phyloP scores from a whole-genome alignment of 768 basidiomycete genomes.

The Punctularia strigosozonata region DNA sequence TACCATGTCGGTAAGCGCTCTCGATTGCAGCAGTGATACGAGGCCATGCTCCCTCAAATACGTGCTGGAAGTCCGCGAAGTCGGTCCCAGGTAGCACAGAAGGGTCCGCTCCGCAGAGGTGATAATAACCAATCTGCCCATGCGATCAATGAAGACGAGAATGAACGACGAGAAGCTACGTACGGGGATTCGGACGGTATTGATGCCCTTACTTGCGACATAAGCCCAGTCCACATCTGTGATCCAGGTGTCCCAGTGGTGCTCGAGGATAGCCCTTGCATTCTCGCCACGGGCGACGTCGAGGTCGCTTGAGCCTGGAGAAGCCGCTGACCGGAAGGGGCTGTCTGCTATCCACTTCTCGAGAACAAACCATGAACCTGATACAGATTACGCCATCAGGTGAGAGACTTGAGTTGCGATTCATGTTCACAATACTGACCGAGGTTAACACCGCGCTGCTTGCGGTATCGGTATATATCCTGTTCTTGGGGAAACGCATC shows the following conservation, averaged over 20 bases:
- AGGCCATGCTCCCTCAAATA: constrained; percentile 58
- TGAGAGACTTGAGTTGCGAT: constrained; percentile 1
- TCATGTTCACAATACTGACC: constrained; percentile 31
- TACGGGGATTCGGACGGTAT: constrained; percentile 48
- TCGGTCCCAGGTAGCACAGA: constrained; percentile 54
- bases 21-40: constrained; percentile 49
- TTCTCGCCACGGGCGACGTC: constrained; percentile 49
- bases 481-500: constrained; percentile 11
- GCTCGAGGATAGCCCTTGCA: constrained; percentile 29
- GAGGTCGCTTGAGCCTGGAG: constrained; percentile 54
- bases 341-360: constrained; percentile 63
- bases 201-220: constrained; percentile 41
- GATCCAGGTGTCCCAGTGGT: constrained; percentile 46
- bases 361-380: constrained; percentile 71
- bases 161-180: background rate
- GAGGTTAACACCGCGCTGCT: constrained; percentile 74
- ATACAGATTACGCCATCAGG: background rate
- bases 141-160: background rate
- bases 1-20: constrained; percentile 38
- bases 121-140: constrained; percentile 61
- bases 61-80: constrained; percentile 36
- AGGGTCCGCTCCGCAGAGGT: constrained; percentile 45
- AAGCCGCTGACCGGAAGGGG: constrained; percentile 41
- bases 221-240: constrained; percentile 40
- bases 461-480: constrained; percentile 46